Base-by-base conservation (phyloP, 1,284 basidiomycete genomes). In the Naganishia sp. region DNA sequence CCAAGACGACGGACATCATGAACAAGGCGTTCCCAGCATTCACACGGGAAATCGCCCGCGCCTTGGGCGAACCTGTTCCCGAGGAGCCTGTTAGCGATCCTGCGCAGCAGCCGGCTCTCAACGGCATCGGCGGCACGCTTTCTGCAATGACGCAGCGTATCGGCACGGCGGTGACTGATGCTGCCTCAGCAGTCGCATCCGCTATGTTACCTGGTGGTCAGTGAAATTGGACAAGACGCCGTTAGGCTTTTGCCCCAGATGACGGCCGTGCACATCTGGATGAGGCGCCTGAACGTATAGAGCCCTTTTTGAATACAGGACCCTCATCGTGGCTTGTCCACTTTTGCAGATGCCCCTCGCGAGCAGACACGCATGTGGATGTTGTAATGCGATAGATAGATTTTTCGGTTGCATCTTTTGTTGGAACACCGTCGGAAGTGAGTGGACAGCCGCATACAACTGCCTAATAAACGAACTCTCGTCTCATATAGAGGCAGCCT, bases 1-100 rank as follows among this genome's bases (percentile, higher is more conserved):
- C 58, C 35, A 61, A 61, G 49, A 35, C 58, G 23, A 61, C 58
- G 41, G 58, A 61, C 32, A 61, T 61, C 15, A 61, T 61, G 58
- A 61, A 61, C 47, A 31, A 25, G 28, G 58, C 58, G 11, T 61
- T 50, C 47, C 47, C 58, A 2, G 58, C 32, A 4, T 61, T 61
- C 39, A 61, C 58, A 9, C 41, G 31, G 23, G 35, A 6, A 15
- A 61, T 61, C 35, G 32, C 58, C 2, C 5, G 18, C 21, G 47
- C 58, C 23, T 13, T 61, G 6, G 47, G 47, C 23, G 58, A 61
- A 41, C 23, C 58, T 15, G 45, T 42, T 18, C 32, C 47, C 15
- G 35, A 49, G 28, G 47, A 46, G 15, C 58, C 35, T n/a, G 17
- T n/a, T 9, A 25, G 21, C 39, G 31, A 25, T 45, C n/a, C 31